Evolutionary conservation across 2,329 filamentous ascomycete species (phyloP).

Genomic region (Xylaria sp.): DNA sequence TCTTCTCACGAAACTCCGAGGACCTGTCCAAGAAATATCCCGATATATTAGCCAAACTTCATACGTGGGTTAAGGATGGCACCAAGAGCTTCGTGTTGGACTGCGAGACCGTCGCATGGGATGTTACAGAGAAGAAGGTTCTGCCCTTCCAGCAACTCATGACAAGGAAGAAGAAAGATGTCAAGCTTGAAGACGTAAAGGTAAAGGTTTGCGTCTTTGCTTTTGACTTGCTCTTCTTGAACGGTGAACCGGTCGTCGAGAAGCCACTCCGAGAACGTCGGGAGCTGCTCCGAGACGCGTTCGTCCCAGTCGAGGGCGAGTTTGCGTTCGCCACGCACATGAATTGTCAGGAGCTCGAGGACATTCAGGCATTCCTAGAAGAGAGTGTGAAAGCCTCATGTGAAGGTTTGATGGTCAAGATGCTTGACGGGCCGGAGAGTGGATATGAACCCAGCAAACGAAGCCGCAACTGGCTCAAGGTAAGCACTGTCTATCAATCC

Average conservation of each 20-base stretch:
- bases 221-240: conserved; percentile 91
- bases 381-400: conserved; percentile 95
- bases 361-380: conserved; percentile 90
- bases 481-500: conserved; percentile 41
- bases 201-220: conserved; percentile 97
- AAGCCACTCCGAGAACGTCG: conserved; percentile 84
- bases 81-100: conserved; percentile 98
- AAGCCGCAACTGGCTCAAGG: conserved; percentile 97
- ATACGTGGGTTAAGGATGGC: conserved; percentile 84
- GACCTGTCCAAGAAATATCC: conserved; percentile 97
- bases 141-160: conserved; percentile 97
- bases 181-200: conserved; percentile 92
- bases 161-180: conserved; percentile 97
- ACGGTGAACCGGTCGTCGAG: conserved; percentile 86
- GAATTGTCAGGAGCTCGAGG: conserved; percentile 85
- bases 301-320: conserved; percentile 80
- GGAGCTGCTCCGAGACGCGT: conserved; percentile 72
- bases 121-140: conserved; percentile 91
- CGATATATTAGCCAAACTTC: conserved; percentile 85
- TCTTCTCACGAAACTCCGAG: conserved; percentile 97
- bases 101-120: conserved; percentile 97
- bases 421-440: conserved; percentile 91
- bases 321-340: conserved; percentile 88
- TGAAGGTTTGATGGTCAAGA: conserved; percentile 99
- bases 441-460: conserved; percentile 96